Percentiles rank a stretch among this genome's conserved stretches.
Evolutionary conservation across 140 eudicot species (phyloP).

Genomic region (Stevia rebaudiana): DNA sequence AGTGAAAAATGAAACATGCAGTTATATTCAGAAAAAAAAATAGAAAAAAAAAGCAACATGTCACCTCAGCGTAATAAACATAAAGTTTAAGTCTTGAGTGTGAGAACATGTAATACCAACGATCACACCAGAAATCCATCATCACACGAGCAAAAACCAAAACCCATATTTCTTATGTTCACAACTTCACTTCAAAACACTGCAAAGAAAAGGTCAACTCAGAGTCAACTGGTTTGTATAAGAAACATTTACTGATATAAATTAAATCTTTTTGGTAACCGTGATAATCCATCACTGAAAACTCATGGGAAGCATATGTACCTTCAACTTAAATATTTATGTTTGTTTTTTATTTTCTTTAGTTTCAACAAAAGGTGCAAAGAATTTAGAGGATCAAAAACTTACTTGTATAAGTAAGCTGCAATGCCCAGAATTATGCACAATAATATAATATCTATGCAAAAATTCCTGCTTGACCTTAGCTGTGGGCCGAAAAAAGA

Average conservation of each 20-base stretch:
- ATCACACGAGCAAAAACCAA: slow-evolving; percentile 3
- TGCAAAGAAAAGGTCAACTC: neutral
- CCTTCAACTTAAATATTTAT: too few relatives aligned
- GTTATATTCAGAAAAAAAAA: neutral
- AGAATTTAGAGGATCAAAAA: neutral
- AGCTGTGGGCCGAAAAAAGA: slow-evolving; percentile 21
- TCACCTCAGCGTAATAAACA: neutral
- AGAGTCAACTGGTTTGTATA: neutral
- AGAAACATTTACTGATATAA: neutral
- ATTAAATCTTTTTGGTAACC: neutral
- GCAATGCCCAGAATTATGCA: slow-evolving; percentile 51
- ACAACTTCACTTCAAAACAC: slow-evolving; percentile 9
- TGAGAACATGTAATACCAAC: neutral
- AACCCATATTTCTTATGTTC: neutral
- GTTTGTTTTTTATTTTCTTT: too few relatives aligned
- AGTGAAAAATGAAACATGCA: neutral
- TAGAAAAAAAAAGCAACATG: neutral
- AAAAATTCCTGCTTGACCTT: slow-evolving; percentile 50
- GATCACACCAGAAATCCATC: neutral
- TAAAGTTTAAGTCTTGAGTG: neutral
- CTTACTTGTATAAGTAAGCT: slow-evolving; percentile 58
- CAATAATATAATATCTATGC: slow-evolving; percentile 44
- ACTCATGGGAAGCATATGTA: too few relatives aligned
- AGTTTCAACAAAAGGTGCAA: too few relatives aligned
- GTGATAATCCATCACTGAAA: too few relatives aligned